A percentile compares a stretch with the other conserved stretches of the same genome.
Conservation (phyloP, 2,329 filamentous ascomycete species). For the Colletotrichum nymphaeae region DNA sequence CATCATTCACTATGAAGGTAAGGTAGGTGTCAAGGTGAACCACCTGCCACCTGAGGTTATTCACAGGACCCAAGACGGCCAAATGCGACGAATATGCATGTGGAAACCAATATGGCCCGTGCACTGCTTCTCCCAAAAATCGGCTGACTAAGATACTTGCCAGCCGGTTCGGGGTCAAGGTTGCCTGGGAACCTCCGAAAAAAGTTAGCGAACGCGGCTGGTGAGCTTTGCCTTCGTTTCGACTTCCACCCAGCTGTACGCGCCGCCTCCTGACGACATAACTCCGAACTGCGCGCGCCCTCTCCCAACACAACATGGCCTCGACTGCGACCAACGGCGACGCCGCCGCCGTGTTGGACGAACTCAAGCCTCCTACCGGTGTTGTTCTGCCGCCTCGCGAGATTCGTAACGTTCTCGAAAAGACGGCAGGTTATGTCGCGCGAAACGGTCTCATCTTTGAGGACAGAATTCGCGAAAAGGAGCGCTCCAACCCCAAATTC, state of each 20-base stretch:
- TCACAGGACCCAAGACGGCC: background rate
- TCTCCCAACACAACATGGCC: slow-evolving; percentile 45
- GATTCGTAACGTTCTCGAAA: slow-evolving; percentile 87
- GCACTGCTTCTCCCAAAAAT: background rate
- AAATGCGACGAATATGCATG: too few relatives aligned
- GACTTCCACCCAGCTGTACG: slow-evolving; percentile 35
- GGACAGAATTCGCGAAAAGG: slow-evolving; percentile 86
- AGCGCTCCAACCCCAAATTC: slow-evolving; percentile 88
- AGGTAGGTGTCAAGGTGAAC: too few relatives aligned
- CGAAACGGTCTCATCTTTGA: slow-evolving; percentile 77
- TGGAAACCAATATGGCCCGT: background rate
- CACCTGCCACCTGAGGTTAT: background rate
- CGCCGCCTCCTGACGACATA: slow-evolving; percentile 28
- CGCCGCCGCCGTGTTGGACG: slow-evolving; percentile 66
- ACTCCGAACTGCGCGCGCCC: slow-evolving; percentile 34
- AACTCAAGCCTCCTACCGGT: slow-evolving; percentile 82
- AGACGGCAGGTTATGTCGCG: slow-evolving; percentile 92
- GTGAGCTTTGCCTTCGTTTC: slow-evolving; percentile 6
- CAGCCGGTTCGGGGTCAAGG: background rate
- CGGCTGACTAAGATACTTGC: slow-evolving; percentile 18
- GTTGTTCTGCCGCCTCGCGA: slow-evolving; percentile 91
- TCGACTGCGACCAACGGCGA: slow-evolving; percentile 62
- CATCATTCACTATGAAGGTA: too few relatives aligned
- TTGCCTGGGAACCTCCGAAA: slow-evolving; percentile 16
- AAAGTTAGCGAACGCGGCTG: slow-evolving; percentile 6